Evolutionary conservation across 371 early-diverging fungal genomes (phyloP).

Genomic region (Rhizopus arrhizus): DNA sequence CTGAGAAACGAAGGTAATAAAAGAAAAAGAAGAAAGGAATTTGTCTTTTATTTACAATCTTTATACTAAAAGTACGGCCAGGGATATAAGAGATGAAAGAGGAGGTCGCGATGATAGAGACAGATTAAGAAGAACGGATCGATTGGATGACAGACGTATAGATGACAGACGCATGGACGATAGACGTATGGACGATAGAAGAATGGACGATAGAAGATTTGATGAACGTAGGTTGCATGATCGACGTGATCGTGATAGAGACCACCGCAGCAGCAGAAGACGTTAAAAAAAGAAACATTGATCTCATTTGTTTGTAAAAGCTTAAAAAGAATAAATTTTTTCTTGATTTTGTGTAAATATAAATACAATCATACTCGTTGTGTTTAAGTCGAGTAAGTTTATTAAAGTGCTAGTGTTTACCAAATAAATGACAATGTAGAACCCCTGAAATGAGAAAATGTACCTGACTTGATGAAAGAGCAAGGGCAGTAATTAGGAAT

Average conservation of each 20-base stretch:
- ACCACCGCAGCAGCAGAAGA: constrained; percentile 21
- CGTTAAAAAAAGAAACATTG: not conserved
- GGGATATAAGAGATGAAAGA: constrained; percentile 11
- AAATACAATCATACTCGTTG: too few species aligned
- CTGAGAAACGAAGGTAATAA: constrained; percentile 15
- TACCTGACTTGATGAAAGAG: too few species aligned
- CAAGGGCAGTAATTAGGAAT: too few species aligned
- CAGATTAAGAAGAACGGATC: constrained; percentile 16
- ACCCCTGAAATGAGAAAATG: too few species aligned
- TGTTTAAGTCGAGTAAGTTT: too few species aligned
- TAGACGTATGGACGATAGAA: constrained; percentile 17
- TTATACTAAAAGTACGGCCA: not conserved
- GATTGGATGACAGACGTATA: constrained; percentile 17
- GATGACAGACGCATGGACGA: constrained; percentile 28
- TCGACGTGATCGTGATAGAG: constrained; percentile 24
- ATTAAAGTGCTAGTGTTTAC: too few species aligned
- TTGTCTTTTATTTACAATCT: not conserved
- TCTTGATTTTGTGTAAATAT: too few species aligned
- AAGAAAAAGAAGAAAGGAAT: not conserved
- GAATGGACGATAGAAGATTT: constrained; percentile 10
- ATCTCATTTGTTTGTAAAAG: too few species aligned
- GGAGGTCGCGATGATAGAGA: constrained; percentile 32
- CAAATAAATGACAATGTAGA: too few species aligned
- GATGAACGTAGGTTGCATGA: constrained; percentile 17
- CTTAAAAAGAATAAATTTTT: too few species aligned